phyloP scores from a whole-genome alignment of 208 protist species.

The Acanthamoeba triangularis region DNA sequence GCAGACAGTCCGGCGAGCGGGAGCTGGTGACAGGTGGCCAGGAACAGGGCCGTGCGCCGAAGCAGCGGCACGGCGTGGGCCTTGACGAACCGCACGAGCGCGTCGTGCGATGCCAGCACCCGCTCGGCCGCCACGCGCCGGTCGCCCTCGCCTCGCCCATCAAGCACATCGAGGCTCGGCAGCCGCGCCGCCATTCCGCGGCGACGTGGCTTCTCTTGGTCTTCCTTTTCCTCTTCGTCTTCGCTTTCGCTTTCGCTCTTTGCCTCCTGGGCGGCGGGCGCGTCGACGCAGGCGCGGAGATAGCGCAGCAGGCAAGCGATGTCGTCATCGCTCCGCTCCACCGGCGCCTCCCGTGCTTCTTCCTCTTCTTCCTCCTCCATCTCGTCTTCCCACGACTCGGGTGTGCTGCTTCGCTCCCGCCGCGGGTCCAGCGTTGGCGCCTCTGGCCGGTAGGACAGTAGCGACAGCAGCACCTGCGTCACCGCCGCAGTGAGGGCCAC shows the following conservation, averaged over 20 bases:
- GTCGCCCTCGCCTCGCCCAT: not conserved
- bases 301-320: not conserved
- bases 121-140: not conserved
- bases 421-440: not conserved
- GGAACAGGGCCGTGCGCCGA: not conserved
- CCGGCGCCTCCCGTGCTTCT: not conserved
- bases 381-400: not conserved
- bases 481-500: not conserved
- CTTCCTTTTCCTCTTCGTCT: not conserved
- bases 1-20: not conserved
- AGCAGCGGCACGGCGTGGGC: not conserved
- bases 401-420: not conserved
- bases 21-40: not conserved
- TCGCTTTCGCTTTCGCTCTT: not conserved
- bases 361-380: not conserved
- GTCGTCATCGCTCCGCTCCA: not conserved
- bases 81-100: conserved; percentile 14
- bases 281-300: not conserved
- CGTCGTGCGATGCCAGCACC: not conserved
- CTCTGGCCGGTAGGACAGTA: not conserved
- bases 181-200: not conserved
- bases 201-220: not conserved
- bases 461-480: conserved; percentile 17
- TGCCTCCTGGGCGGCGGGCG: too few relatives aligned
- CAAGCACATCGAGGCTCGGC: conserved; percentile 30